Conservation (phyloP, 106 monocot genomes). For the Acanthochlamys bracteata region DNA sequence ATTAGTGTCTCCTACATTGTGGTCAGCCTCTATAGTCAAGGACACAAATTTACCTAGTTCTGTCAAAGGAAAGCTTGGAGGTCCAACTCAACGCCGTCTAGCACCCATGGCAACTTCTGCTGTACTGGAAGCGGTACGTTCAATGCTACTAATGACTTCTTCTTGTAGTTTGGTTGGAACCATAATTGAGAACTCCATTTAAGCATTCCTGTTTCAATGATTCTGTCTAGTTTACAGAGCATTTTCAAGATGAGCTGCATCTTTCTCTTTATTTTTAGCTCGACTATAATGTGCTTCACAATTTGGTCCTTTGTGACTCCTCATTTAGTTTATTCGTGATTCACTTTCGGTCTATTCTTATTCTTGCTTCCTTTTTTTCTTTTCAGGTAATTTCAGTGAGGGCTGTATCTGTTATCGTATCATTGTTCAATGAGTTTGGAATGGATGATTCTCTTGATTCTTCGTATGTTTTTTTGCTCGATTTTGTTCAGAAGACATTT, state of each 20-base stretch:
- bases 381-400: conserved; percentile 63
- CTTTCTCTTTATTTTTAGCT: too few relatives aligned
- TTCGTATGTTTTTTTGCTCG: conserved; percentile 52
- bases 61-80: conserved; percentile 88
- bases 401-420: conserved; percentile 39
- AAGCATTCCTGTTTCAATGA: too few relatives aligned
- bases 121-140: conserved; percentile 74
- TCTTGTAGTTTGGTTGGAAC: too few relatives aligned
- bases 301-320: too few relatives aligned
- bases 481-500: conserved; percentile 64
- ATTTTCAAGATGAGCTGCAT: too few relatives aligned
- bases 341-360: too few relatives aligned
- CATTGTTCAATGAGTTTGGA: conserved; percentile 28
- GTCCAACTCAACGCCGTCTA: conserved; percentile 69
- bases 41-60: conserved; percentile 39
- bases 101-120: conserved; percentile 37
- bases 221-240: too few relatives aligned
- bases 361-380: too few relatives aligned
- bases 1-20: conserved; percentile 39
- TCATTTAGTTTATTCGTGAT: too few relatives aligned
- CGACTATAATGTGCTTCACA: too few relatives aligned
- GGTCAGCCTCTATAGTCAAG: conserved; percentile 23
- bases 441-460: conserved; percentile 20
- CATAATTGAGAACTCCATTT: too few relatives aligned
- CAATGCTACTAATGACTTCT: too few relatives aligned